Base-by-base conservation (phyloP, 495 filamentous ascomycete species). In the Penicillium roqueforti region DNA sequence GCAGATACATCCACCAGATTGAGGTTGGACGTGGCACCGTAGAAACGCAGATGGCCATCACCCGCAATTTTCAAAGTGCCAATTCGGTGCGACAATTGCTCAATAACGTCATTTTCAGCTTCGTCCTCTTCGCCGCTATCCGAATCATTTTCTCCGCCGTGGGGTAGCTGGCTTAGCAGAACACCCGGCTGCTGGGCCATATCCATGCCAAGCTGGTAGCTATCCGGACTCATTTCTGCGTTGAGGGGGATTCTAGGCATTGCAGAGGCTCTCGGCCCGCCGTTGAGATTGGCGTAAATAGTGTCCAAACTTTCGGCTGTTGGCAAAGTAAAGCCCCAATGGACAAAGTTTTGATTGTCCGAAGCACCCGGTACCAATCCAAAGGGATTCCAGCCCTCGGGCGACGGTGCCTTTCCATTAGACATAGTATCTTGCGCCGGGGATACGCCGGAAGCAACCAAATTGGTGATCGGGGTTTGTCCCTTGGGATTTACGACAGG, bases 1-100 rank as follows among this genome's bases (percentile, higher is more conserved):
- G 70, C 68, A 20, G 68, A 72, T 1, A 75, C 74, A 54, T 77
- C 74, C 8, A 78, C 69, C 22, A 79, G 51, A 40, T 75, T 77
- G 6, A 79, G 67, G 26, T 79, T 79, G 11, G 73, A 76, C 0
- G 76, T 79, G 0, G 76, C 70, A 9, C 76, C 76, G 48, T 72
- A 79, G 55, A 74, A 79, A 6, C 75, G 69, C 23, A 76, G 62
- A 59, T 79, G 75, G 1, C 76, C 76, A 51, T 79, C 76, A 13
- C 75, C 71, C 1, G 76, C 73, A 29, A 79, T 69, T 51, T 78
- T 76, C 29, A 79, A 45, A 6, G 70, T 74, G 4, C 76, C 76
- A 23, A 79, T 75, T n/a, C 74, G 71, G 62, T 73, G 57, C 6
- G 72, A 74, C 11, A 77, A 57, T 41, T 77, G 74, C 40, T 77